These are phyloP conservation scores for Leccinum huronense DNA, from an alignment of 1,284 basidiomycete species.

Conservation along the genomic window DNA sequence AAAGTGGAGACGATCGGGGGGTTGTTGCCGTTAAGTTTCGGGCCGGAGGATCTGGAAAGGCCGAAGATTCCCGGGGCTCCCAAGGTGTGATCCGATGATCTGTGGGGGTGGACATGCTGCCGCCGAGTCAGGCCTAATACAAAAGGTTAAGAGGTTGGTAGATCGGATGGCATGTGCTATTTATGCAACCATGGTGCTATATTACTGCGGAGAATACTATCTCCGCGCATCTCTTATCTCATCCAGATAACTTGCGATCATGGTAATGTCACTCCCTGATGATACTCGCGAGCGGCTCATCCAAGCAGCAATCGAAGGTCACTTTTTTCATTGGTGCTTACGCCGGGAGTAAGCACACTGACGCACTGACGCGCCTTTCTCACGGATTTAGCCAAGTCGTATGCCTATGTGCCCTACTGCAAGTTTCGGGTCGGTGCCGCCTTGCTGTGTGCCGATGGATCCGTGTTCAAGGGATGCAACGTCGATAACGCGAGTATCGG, in stretches of 20 bases:
- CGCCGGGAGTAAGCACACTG: background rate
- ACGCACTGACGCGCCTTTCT: slow-evolving; percentile 33
- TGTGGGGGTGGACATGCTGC: background rate
- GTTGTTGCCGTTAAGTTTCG: slow-evolving; percentile 85
- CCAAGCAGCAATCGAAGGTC: background rate
- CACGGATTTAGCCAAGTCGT: slow-evolving; percentile 46
- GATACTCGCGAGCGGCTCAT: background rate
- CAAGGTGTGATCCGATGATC: background rate
- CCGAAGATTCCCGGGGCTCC: background rate
- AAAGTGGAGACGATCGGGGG: slow-evolving; percentile 63
- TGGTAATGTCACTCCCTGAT: background rate
- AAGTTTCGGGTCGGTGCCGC: slow-evolving; percentile 90
- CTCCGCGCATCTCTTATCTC: background rate
- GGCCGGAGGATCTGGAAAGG: slow-evolving; percentile 51
- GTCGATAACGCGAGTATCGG: slow-evolving; percentile 92
- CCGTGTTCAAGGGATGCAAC: slow-evolving; percentile 80
- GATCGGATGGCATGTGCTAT: background rate
- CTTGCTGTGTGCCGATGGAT: slow-evolving; percentile 65
- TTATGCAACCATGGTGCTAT: background rate
- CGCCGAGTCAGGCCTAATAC: background rate
- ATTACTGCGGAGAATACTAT: background rate
- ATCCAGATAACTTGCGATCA: background rate
- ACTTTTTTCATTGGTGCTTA: background rate
- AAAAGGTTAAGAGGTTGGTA: background rate
- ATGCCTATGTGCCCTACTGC: slow-evolving; percentile 74